These are phyloP conservation scores for Venturia nashicola DNA, from an alignment of 2,329 filamentous ascomycete species.

Conservation along the genomic window DNA sequence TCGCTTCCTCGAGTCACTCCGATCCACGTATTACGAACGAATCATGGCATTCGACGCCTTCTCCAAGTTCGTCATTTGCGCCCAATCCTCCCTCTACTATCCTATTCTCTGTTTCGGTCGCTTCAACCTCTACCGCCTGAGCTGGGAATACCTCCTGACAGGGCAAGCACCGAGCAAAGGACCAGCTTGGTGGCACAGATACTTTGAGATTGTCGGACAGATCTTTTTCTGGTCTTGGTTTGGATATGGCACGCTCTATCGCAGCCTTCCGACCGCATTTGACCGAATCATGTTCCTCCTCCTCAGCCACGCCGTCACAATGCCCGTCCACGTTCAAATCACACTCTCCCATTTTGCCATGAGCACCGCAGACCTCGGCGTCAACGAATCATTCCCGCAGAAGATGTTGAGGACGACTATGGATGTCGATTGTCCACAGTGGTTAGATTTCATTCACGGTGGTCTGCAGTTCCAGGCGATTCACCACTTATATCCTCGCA, in stretches of 20 bases:
- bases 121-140: constrained; percentile 60
- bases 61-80: constrained; percentile 46
- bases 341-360: constrained; percentile 63
- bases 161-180: constrained; percentile 43
- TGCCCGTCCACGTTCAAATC: constrained; percentile 60
- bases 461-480: constrained; percentile 62
- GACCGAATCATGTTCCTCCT: constrained; percentile 50
- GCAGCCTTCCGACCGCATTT: constrained; percentile 44
- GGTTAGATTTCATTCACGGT: constrained; percentile 62
- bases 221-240: constrained; percentile 55
- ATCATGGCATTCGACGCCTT: constrained; percentile 50
- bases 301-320: constrained; percentile 51
- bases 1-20: constrained; percentile 51
- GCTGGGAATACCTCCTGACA: constrained; percentile 52
- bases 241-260: constrained; percentile 53
- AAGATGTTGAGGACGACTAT: constrained; percentile 60
- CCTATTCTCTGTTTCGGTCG: constrained; percentile 54
- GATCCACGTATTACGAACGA: constrained; percentile 54
- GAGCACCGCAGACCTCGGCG: constrained; percentile 52
- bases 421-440: constrained; percentile 60
- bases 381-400: constrained; percentile 54
- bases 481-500: constrained; percentile 56
- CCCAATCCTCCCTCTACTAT: constrained; percentile 58
- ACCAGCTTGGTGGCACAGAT: constrained; percentile 55
- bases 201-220: constrained; percentile 52